Base-by-base conservation (phyloP, 176 grass and related monocot species). In the Triticum turgidum region DNA sequence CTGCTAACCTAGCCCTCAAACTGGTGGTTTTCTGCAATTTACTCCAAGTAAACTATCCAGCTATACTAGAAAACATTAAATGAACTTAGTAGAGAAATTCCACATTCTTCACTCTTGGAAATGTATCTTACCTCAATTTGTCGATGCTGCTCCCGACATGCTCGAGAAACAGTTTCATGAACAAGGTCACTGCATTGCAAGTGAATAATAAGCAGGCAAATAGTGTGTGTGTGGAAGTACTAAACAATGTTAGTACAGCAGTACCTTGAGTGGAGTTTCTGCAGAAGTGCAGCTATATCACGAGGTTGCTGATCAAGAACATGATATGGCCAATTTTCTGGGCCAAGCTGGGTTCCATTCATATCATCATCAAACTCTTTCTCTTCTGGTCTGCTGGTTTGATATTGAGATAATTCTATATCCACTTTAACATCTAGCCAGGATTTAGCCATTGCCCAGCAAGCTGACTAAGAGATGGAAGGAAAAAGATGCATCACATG, bases 181-280 rank as follows among this genome's bases (percentile, higher is more conserved):
- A 94, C 96, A 89, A 94, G 81, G 70, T 98, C 96, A 83, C 96
- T 98, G 88, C 79, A 90, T 72, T 51, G 86, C 22, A 93, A 77
- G 69, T 27, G 18, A 80, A 49, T 77, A 76, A 69, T 69, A 86
- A 65, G 66, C 21, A 69, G 11, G 61, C 32, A 78, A 21, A 80
- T 38, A 45, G 27, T 64, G 35, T 9, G 69, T 59, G 33, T 14
- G 69, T 66, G 41, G 25, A 54, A 82, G 47, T 34, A 54, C 56
- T 58, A 87, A 44, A 82, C 32, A 79, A 61, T 66, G 72, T 78
- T 66, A 58, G 82, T 59, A 59, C 56, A 59, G 56, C 20, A 59
- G 56, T 89, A 95, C 96, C 96, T 96, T 58, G 96, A 98, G 82
- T 96, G 96, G 24, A 98, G 92, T 82, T 98, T 98, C 87, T 98